Base-by-base conservation (phyloP, 148 eudicot species). In the Cornus controversa region DNA sequence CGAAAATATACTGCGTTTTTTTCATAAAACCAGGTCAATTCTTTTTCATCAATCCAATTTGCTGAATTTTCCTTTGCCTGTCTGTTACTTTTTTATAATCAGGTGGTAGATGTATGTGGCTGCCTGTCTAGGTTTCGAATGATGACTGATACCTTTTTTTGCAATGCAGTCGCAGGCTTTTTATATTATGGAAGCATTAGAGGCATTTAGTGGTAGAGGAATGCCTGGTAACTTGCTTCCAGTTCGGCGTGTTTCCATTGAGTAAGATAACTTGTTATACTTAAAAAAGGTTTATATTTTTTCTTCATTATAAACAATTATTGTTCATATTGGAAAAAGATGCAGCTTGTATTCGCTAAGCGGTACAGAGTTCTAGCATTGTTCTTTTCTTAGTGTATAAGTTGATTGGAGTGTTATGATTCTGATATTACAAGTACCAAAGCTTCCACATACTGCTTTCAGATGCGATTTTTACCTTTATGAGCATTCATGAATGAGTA, bases 101-200 rank as follows among this genome's bases (percentile, higher is more conserved):
- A 15, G 16, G 71, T 78, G 34, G 26, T 63, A 36, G 45, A 11
- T 72, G 34, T 64, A 29, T 78, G 57, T 50, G 22, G 47, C 13
- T 69, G 22, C 71, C 28, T 69, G 15, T 69, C n/a, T 37, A 57
- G 40, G 77, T 53, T 67, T 50, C 60, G 5, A 64, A 22, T 53
- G 36, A 73, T 54, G 24, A 70, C 6, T 73, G 18, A 79, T 67
- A 15, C 71, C 69, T 73, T 62, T 72, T 29, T 80, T 58, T 64
- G 9, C 42, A 23, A 45, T 82, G 84, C 77, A 91, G 89, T 85
- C 81, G 82, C 86, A 95, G 99, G 89, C 94, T 84, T 83, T 91
- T 78, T 86, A 90, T 71, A 79, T 93, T 79, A 74, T 96, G 84
- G 99, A 92, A 80, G 85, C 94, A 69, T 65, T 90, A 76, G 99